Base-by-base conservation (phyloP, 2,329 filamentous ascomycete species). In the Colletotrichum navitas region DNA sequence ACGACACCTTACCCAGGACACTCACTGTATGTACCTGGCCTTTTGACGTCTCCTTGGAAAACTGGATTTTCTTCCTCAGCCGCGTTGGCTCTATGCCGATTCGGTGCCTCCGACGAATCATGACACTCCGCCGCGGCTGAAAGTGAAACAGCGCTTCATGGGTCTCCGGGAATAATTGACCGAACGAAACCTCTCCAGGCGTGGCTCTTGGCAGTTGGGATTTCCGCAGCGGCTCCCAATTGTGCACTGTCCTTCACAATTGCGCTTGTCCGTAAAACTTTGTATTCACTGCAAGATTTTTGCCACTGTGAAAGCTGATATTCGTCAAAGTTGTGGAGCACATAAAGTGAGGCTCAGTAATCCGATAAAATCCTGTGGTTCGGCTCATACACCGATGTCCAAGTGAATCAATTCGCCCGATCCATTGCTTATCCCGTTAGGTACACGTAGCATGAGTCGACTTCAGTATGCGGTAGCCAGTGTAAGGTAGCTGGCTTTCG, bases 1-100 rank as follows among this genome's bases (percentile, higher is more conserved):
- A 54, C 12, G 24, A 72, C 16, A 72, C 69, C 69, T 72, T 71
- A 71, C 69, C 69, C 69, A 72, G 65, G 39, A 59, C 45, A 55
- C 47, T 29, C 21, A 24, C n/a, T n/a, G 32, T 63, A 59, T 10
- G 39, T 36, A 47, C 36, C 26, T 12, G 26, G 16, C 24, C 43
- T 36, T 24, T 54, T n/a, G 6, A 43, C 61, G 34, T 63, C 8
- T 68, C 51, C 41, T 14, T 56, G 32, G 54, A 65, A 64, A 39
- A 41, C 34, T 29, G 43, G 59, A 51, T 36, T 24, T 18, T 24
- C 26, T 10, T 54, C 7, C 16, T 41, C 34, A 52, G 24, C 45
- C 34, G 45, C 36, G 10, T 6, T 24, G 11, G 45, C n/a, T 52
- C n/a, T 45, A 63, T 63, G 45, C 45, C 45, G 32, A 52, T 65